These are phyloP conservation scores for Phlyctochytrium arcticum DNA, from an alignment of 192 early-diverging fungal genomes.

Conservation along the genomic window DNA sequence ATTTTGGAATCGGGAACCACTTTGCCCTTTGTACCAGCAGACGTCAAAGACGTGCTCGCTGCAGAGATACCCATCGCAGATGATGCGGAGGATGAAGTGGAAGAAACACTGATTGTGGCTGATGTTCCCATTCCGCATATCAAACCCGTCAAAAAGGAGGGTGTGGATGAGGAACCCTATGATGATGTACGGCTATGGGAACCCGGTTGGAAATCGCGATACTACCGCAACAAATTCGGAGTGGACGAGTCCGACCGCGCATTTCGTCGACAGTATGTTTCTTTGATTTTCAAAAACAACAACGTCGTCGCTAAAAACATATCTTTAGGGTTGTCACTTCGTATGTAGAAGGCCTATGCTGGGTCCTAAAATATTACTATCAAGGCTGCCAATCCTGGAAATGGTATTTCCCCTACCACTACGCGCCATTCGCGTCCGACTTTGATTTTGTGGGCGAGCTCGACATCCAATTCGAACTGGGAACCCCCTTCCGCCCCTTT, in stretches of 20 bases:
- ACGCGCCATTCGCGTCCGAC: slow-evolving; percentile 91
- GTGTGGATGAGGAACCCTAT: slow-evolving; percentile 43
- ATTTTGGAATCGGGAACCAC: no score
- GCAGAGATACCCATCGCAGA: no score
- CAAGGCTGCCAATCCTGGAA: slow-evolving; percentile 94
- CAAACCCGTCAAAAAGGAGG: slow-evolving; percentile 25
- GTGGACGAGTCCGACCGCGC: slow-evolving; percentile 51
- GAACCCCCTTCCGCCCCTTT: slow-evolving; percentile 87
- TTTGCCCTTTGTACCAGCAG: no score
- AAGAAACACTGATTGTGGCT: slow-evolving; percentile 34
- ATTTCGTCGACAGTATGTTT: slow-evolving; percentile 46
- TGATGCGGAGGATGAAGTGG: slow-evolving; percentile 31
- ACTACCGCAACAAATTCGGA: slow-evolving; percentile 75
- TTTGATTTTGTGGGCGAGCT: slow-evolving; percentile 46
- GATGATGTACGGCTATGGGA: slow-evolving; percentile 71
- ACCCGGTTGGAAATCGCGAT: slow-evolving; percentile 70
- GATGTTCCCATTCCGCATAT: slow-evolving; percentile 32
- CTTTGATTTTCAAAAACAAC: no score
- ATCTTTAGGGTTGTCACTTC: slow-evolving; percentile 50
- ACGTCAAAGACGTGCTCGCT: no score
- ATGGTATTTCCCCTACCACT: slow-evolving; percentile 98
- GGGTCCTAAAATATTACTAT: slow-evolving; percentile 98
- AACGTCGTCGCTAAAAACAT: no score
- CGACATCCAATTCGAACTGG: slow-evolving; percentile 71
- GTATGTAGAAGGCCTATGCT: slow-evolving; percentile 93